These are phyloP conservation scores for Crithidia thermophila DNA, from an alignment of 208 protist species.

Conservation along the genomic window DNA sequence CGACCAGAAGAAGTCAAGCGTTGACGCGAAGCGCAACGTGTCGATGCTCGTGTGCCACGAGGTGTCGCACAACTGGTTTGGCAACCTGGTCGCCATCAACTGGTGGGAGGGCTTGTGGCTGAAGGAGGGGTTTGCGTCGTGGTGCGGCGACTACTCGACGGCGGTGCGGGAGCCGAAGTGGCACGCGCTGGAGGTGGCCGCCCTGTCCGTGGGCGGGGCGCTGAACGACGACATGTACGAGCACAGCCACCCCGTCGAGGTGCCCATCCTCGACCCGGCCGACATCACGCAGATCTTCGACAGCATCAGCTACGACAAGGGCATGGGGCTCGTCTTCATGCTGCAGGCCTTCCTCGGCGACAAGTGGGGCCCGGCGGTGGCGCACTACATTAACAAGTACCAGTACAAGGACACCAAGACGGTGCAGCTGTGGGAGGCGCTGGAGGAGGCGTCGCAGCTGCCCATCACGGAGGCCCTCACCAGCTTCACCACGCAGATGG, in stretches of 20 bases:
- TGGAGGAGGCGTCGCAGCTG: constrained; percentile 83
- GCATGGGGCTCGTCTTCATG: constrained; percentile 95
- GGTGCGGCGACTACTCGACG: constrained; percentile 91
- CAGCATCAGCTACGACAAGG: constrained; percentile 96
- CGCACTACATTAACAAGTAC: constrained; percentile 93
- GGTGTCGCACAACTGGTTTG: constrained; percentile 98
- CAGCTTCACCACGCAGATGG: constrained; percentile 93
- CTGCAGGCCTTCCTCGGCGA: constrained; percentile 90
- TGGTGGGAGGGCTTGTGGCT: constrained; percentile 99
- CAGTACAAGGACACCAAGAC: constrained; percentile 93
- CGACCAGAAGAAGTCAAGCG: constrained; percentile 62
- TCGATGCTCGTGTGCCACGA: constrained; percentile 96
- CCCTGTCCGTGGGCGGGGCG: constrained; percentile 57
- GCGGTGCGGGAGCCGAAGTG: constrained; percentile 86
- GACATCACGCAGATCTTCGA: constrained; percentile 99
- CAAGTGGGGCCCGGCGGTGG: constrained; percentile 88
- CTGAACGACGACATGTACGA: constrained; percentile 91
- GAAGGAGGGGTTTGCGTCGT: constrained; percentile 99
- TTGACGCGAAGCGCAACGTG: constrained; percentile 68
- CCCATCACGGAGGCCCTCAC: constrained; percentile 89
- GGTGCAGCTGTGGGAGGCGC: constrained; percentile 94
- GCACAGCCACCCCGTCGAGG: constrained; percentile 96
- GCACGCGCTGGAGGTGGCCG: constrained; percentile 86
- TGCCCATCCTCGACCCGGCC: constrained; percentile 88
- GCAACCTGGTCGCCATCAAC: constrained; percentile 98